These are phyloP conservation scores for Gossypium raimondii DNA, from an alignment of 345 rosid species.

Conservation along the genomic window DNA sequence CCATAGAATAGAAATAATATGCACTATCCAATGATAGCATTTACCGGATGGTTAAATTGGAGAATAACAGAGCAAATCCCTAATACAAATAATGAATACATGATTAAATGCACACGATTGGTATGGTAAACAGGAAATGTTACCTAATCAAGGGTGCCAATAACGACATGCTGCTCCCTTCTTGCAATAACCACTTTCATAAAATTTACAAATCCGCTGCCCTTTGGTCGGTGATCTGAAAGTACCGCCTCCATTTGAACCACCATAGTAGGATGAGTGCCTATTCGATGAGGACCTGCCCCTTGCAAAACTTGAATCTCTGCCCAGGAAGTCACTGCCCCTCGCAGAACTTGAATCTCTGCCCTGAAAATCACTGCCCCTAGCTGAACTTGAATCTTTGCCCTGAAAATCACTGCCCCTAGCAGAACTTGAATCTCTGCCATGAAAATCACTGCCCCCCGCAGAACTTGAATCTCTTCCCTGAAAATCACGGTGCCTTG, in stretches of 20 bases:
- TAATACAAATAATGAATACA: constrained; percentile 18
- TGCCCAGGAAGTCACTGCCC: constrained; percentile 10
- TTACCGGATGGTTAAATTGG: constrained; percentile 19
- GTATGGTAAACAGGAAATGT: constrained; percentile 7
- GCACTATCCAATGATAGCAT: constrained; percentile 18
- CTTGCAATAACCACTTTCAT: constrained; percentile 68
- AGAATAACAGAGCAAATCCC: too few species aligned
- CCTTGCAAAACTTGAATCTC: constrained; percentile 48
- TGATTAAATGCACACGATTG: constrained; percentile 7
- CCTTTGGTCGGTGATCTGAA: constrained; percentile 57
- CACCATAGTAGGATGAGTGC: constrained; percentile 34
- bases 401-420: constrained; percentile 51
- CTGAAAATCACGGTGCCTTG: constrained; percentile 53
- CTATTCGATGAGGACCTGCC: constrained; percentile 46
- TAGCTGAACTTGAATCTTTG: constrained; percentile 32
- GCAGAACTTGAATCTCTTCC: constrained; percentile 44
- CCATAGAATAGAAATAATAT: neutral
- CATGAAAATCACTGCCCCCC: constrained; percentile 35
- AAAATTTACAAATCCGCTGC: constrained; percentile 73
- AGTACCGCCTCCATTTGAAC: constrained; percentile 48
- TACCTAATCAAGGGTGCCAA: constrained; percentile 61
- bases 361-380: constrained; percentile 51
- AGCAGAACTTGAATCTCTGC: constrained; percentile 24
- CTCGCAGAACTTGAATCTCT: constrained; percentile 28
- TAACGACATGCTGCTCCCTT: constrained; percentile 73